Percentiles rank a stretch among this genome's conserved stretches.
These are phyloP conservation scores for Fusarium heterosporum DNA, from an alignment of 2,329 filamentous ascomycete species.

Conservation along the genomic window DNA sequence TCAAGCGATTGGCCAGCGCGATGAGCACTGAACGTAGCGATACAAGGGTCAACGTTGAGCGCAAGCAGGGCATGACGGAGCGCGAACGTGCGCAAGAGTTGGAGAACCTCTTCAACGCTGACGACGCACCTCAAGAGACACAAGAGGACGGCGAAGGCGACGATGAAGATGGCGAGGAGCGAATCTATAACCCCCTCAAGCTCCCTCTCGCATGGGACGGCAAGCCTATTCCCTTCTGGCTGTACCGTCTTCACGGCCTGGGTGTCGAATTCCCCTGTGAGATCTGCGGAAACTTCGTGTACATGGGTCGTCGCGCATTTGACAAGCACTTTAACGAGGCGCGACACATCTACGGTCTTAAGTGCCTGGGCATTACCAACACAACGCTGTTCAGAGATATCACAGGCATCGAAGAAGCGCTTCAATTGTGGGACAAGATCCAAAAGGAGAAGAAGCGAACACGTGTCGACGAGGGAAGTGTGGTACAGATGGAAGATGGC, in stretches of 20 bases:
- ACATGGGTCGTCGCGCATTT: conserved; percentile 95
- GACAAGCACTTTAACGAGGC: conserved; percentile 99
- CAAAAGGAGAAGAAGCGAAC: conserved; percentile 85
- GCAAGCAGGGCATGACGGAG: conserved; percentile 97
- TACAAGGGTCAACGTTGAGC: conserved; percentile 93
- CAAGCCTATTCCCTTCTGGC: conserved; percentile 98
- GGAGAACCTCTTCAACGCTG: conserved; percentile 77
- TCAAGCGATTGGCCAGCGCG: conserved; percentile 81
- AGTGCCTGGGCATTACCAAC: conserved; percentile 93
- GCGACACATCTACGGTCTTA: conserved; percentile 90
- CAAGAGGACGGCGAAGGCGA: conserved; percentile 73
- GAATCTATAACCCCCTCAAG: conserved; percentile 96
- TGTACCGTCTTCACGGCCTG: conserved; percentile 95
- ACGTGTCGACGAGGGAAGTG: conserved; percentile 79
- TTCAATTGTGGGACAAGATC: conserved; percentile 92
- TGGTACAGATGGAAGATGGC: conserved; percentile 98
- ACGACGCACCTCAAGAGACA: conserved; percentile 49
- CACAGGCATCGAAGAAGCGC: conserved; percentile 88
- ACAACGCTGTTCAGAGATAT: conserved; percentile 94
- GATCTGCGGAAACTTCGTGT: conserved; percentile 98
- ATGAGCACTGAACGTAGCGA: conserved; percentile 91
- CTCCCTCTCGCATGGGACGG: conserved; percentile 97
- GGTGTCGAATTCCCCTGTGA: conserved; percentile 96
- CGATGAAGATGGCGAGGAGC: conserved; percentile 83
- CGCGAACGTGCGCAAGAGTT: conserved; percentile 94